Conservation (phyloP, 2,329 filamentous ascomycete genomes). For the Colletotrichum neosansevieriae region DNA sequence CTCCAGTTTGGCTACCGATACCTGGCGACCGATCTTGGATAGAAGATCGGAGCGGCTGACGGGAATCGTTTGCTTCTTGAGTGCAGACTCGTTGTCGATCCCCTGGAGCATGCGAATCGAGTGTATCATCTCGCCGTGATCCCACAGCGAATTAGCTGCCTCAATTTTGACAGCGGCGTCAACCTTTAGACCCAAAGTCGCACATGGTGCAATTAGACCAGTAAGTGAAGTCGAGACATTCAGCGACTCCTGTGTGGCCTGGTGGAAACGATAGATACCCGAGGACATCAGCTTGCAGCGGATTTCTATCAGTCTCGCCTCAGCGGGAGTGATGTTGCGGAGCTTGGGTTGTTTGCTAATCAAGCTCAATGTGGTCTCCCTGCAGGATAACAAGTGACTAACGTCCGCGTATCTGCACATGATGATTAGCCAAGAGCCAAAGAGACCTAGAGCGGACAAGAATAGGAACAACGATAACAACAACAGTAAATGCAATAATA, state of each 20-base stretch:
- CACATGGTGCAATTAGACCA: conserved; percentile 78
- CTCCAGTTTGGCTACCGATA: conserved; percentile 90
- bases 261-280: conserved; percentile 81
- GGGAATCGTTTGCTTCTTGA: conserved; percentile 76
- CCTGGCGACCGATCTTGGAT: conserved; percentile 87
- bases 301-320: conserved; percentile 79
- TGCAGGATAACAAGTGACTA: conserved; percentile 82
- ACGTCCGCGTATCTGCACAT: conserved; percentile 77
- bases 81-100: conserved; percentile 70
- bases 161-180: conserved; percentile 84
- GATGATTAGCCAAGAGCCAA: not conserved
- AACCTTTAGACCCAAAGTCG: conserved; percentile 78
- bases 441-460: no score
- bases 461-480: no score
- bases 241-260: conserved; percentile 86
- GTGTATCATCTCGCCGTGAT: conserved; percentile 88
- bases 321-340: conserved; percentile 68
- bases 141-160: conserved; percentile 91
- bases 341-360: conserved; percentile 78
- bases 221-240: conserved; percentile 88
- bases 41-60: conserved; percentile 84
- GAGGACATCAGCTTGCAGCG: conserved; percentile 82
- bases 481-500: no score
- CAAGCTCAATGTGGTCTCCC: conserved; percentile 85
- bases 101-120: conserved; percentile 91